Evolutionary conservation across 2,329 filamentous ascomycete species (phyloP).

Genomic region (Talaromyces sp.): DNA sequence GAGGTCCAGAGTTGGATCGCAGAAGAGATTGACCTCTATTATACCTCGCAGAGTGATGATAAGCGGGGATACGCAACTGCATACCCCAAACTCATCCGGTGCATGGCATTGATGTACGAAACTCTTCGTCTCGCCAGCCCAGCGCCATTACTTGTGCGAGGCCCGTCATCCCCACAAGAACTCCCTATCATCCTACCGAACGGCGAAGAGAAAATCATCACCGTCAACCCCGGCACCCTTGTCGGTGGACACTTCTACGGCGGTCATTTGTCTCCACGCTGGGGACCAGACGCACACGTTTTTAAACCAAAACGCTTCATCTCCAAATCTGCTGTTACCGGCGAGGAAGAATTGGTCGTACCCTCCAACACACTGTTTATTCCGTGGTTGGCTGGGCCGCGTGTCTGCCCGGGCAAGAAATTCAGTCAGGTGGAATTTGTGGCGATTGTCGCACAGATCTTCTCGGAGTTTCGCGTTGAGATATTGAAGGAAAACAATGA

Average conservation of each 20-base stretch:
- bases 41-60: not conserved
- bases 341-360: not conserved
- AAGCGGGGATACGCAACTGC: not conserved
- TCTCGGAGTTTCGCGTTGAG: not conserved
- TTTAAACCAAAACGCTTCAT: not conserved
- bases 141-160: not conserved
- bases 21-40: not conserved
- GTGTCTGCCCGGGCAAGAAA: not conserved
- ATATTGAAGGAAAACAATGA: not conserved
- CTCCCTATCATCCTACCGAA: not conserved
- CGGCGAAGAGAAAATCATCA: not conserved
- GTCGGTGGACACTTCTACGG: slow-evolving; percentile 1
- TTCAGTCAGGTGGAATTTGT: slow-evolving; percentile 1
- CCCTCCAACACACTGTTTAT: not conserved
- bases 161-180: not conserved
- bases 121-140: slow-evolving; percentile 1
- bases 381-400: not conserved
- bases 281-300: not conserved
- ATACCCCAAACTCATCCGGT: not conserved
- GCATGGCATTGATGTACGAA: not conserved
- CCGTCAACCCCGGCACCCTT: not conserved
- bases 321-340: not conserved
- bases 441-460: not conserved
- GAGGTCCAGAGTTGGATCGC: slow-evolving; percentile 4
- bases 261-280: not conserved